These are phyloP conservation scores for Metschnikowia cerradonensis DNA, from an alignment of 805 yeast genomes.

Conservation along the genomic window DNA sequence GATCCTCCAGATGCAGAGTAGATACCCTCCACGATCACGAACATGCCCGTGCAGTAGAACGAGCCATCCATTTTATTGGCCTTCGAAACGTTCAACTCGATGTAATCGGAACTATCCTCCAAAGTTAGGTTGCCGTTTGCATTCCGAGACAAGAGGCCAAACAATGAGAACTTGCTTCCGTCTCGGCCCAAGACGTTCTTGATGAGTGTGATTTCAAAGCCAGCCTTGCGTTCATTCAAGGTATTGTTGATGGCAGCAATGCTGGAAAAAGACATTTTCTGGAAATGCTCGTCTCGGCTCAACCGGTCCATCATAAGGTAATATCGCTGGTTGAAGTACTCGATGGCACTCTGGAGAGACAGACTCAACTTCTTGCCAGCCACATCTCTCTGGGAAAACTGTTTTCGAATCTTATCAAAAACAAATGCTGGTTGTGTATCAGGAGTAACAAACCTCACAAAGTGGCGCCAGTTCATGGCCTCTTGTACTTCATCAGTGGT, in stretches of 20 bases:
- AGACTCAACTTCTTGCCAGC: constrained; percentile 13
- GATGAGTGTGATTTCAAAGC: constrained; percentile 54
- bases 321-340: constrained; percentile 52
- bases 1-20: constrained; percentile 61
- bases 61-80: constrained; percentile 60
- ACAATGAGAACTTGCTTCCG: constrained; percentile 66
- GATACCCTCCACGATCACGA: constrained; percentile 79
- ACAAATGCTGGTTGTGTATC: constrained; percentile 58
- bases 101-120: constrained; percentile 76
- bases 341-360: constrained; percentile 23
- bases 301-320: constrained; percentile 65
- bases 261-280: constrained; percentile 43
- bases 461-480: constrained; percentile 64
- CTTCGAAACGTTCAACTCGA: constrained; percentile 62
- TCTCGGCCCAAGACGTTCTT: constrained; percentile 85
- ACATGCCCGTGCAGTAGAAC: constrained; percentile 71
- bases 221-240: constrained; percentile 9
- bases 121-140: constrained; percentile 66
- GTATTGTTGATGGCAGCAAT: constrained; percentile 39
- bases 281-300: constrained; percentile 72
- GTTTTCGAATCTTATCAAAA: constrained; percentile 60
- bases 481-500: constrained; percentile 16
- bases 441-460: constrained; percentile 62
- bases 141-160: constrained; percentile 69
- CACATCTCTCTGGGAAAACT: constrained; percentile 35